Evolutionary conservation across 1,284 basidiomycete genomes (phyloP).

Genomic region (Trichosporon sp.): DNA sequence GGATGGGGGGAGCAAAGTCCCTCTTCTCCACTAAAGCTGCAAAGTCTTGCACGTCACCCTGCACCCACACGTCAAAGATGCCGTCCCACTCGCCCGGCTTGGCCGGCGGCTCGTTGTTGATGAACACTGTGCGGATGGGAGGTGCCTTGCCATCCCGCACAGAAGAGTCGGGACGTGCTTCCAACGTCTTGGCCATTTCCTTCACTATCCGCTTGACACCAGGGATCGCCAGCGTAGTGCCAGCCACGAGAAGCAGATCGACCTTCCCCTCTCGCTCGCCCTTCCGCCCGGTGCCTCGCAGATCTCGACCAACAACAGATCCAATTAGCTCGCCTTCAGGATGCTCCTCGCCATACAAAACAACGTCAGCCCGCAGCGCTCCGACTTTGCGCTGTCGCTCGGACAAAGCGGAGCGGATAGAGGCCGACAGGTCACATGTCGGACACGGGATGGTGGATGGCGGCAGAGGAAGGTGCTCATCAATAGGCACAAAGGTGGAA

Average conservation of each 20-base stretch:
- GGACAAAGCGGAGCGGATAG: constrained; percentile 64
- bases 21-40: constrained; percentile 47
- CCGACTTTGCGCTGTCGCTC: constrained; percentile 79
- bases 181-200: constrained; percentile 79
- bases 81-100: constrained; percentile 82
- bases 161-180: constrained; percentile 23
- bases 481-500: constrained; percentile 62
- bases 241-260: constrained; percentile 82
- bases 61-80: constrained; percentile 85
- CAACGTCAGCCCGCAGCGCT: constrained; percentile 74
- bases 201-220: constrained; percentile 89
- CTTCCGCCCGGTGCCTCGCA: constrained; percentile 55
- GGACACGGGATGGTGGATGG: constrained; percentile 66
- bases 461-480: constrained; percentile 56
- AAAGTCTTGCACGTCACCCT: constrained; percentile 80
- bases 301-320: constrained; percentile 65
- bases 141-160: constrained; percentile 21
- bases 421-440: constrained; percentile 64
- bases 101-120: constrained; percentile 84
- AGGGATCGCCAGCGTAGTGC: constrained; percentile 81
- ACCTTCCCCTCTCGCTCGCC: constrained; percentile 34
- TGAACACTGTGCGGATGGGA: constrained; percentile 67
- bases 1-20: constrained; percentile 7
- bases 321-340: constrained; percentile 83
- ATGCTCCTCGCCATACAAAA: constrained; percentile 84